Evolutionary conservation across 805 yeast species (phyloP).

Genomic region (Starmerella powellii): DNA sequence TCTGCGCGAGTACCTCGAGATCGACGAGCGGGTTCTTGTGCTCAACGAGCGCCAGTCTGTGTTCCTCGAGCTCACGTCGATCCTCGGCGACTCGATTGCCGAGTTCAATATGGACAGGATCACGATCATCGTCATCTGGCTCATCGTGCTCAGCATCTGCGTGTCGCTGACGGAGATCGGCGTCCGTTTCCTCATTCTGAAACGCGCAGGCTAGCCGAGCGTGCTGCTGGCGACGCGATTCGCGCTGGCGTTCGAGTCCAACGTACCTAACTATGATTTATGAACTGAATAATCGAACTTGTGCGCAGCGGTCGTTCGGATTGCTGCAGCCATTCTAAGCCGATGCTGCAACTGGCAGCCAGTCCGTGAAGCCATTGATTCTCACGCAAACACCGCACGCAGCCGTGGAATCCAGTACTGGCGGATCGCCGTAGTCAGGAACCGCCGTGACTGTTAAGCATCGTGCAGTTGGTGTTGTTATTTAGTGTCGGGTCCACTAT

Average conservation of each 20-base stretch:
- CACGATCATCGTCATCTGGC: conserved; percentile 76
- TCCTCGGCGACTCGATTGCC: conserved; percentile 86
- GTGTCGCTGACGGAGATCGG: conserved; percentile 34
- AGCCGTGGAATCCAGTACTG: no score
- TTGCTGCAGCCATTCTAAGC: no score
- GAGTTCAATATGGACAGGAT: conserved; percentile 85
- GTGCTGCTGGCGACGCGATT: no score
- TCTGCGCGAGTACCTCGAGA: conserved; percentile 81
- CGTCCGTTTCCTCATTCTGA: conserved; percentile 18
- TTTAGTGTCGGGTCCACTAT: no score
- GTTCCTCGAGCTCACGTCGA: conserved; percentile 83
- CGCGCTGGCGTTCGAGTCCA: no score
- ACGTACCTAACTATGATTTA: not conserved
- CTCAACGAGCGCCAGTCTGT: conserved; percentile 89
- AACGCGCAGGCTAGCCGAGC: not conserved
- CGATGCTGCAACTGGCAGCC: no score
- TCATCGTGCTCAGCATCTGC: conserved; percentile 63
- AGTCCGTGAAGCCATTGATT: no score
- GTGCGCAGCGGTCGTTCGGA: no score
- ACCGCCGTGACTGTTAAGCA: no score
- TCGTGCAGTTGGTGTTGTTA: no score
- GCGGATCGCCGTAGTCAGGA: no score
- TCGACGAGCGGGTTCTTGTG: conserved; percentile 88
- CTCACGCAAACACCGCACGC: no score
- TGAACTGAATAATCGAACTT: not conserved